Evolutionary conservation across 306 rosid genomes (phyloP).

Genomic region (Quillaja saponaria): DNA sequence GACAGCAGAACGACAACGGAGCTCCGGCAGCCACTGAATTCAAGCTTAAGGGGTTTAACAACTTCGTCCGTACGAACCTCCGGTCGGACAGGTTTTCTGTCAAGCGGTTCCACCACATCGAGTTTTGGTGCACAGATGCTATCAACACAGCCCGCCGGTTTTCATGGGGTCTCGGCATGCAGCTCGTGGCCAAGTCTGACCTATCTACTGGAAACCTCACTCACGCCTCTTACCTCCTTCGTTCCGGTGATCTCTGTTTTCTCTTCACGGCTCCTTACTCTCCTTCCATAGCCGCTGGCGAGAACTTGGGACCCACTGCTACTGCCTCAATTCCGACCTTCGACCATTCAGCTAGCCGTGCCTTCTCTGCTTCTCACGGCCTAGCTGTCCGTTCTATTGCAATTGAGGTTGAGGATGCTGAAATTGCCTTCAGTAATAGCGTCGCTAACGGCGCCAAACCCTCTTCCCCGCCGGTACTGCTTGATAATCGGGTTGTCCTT

Average conservation of each 20-base stretch:
- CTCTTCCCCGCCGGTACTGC: slow-evolving; percentile 40
- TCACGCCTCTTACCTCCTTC: slow-evolving; percentile 89
- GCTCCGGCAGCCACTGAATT: slow-evolving; percentile 13
- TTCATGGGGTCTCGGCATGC: slow-evolving; percentile 89
- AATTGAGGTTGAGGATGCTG: slow-evolving; percentile 71
- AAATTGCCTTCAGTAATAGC: slow-evolving; percentile 54
- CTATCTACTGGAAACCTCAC: slow-evolving; percentile 74
- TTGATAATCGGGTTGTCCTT: slow-evolving; percentile 44
- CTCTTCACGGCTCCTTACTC: slow-evolving; percentile 93
- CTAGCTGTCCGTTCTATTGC: slow-evolving; percentile 82
- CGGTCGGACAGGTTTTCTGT: slow-evolving; percentile 71
- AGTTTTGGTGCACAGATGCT: slow-evolving; percentile 90
- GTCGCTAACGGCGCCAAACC: slow-evolving; percentile 65
- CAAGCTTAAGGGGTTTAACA: slow-evolving; percentile 60
- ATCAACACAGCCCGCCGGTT: slow-evolving; percentile 72
- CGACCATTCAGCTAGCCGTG: slow-evolving; percentile 42
- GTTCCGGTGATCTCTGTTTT: slow-evolving; percentile 79
- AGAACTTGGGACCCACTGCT: slow-evolving; percentile 17
- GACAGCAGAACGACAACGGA: slow-evolving; percentile 10
- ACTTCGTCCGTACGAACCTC: slow-evolving; percentile 70
- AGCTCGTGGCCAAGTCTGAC: slow-evolving; percentile 70
- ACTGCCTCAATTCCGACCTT: slow-evolving; percentile 68
- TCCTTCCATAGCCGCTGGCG: slow-evolving; percentile 41
- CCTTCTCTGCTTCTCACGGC: slow-evolving; percentile 69
- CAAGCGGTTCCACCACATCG: slow-evolving; percentile 77